Base-by-base conservation (phyloP, 2,329 filamentous ascomycete species). In the Orbilia oligospora region DNA sequence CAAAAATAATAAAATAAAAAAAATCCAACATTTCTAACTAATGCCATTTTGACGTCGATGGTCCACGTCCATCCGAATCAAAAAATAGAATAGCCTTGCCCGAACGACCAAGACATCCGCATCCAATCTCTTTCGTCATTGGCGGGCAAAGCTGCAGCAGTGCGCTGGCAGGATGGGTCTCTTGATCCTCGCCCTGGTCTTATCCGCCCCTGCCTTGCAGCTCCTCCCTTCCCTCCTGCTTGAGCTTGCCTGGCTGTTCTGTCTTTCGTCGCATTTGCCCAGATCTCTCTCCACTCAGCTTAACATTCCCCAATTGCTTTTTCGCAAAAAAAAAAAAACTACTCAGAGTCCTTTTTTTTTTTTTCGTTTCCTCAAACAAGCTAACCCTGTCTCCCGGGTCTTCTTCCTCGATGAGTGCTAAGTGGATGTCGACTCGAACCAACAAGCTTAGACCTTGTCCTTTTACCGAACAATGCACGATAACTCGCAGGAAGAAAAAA, bases 31-130 rank as follows among this genome's bases (percentile, higher is more conserved):
- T 58, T 14, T 6, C 6, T 30, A 30, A 30, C 27, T 58, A 38
- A 58, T 77, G 67, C 73, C 67, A 63, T 77, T 77, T 77, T 65
- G 73, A 71, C 61, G 20, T 66, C 20, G 72, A 70, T 44, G 66
- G n/a, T 70, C 73, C 67, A 71, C 67, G 61, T 71, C 73, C 61
- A 30, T 71, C 73, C 67, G 41, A 77, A 67, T 71, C 67, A 77
- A 77, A 77, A 77, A 77, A 77, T 77, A 77, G 73, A 71, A 77
- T 71, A 66, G 73, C 73, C 73, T 71, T 71, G 73, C 61, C 67
- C 67, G 66, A 73, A 61, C 30, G 12, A 58, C 63, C 63, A 73
- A 73, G 70, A 73, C 61, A 73, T 73, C 48, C 61, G 51, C 51
- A 71, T 58, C 38, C 8, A 51, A 65, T 70, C 66, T 51, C 73